Evolutionary conservation across 495 filamentous ascomycete genomes (phyloP).

Genomic region (Aspergillus diversus): DNA sequence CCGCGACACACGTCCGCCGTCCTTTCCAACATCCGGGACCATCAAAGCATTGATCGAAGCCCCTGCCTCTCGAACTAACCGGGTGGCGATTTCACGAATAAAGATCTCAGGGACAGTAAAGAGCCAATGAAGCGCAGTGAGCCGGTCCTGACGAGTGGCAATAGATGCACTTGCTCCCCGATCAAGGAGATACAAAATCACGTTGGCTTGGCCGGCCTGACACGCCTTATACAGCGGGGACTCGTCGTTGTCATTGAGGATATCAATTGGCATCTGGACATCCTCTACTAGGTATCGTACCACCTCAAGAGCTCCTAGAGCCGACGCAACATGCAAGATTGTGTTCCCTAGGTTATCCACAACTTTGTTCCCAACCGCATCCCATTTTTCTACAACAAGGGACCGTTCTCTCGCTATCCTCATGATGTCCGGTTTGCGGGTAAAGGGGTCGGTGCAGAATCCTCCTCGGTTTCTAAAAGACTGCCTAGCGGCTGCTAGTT

Average conservation of each 20-base stretch:
- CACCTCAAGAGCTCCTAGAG: constrained; percentile 21
- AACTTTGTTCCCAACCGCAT: constrained; percentile 6
- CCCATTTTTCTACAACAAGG: constrained; percentile 17
- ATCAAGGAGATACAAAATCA: constrained; percentile 26
- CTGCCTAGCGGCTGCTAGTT: constrained; percentile 19
- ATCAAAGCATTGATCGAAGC: constrained; percentile 24
- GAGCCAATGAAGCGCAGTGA: constrained; percentile 28
- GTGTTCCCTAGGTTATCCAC: constrained; percentile 31
- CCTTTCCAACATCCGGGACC: constrained; percentile 22
- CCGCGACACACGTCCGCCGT: constrained; percentile 22
- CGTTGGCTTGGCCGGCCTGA: constrained; percentile 29
- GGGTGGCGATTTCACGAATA: constrained; percentile 11
- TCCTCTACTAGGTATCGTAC: constrained; percentile 22
- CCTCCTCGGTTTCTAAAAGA: constrained; percentile 27
- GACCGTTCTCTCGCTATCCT: constrained; percentile 1
- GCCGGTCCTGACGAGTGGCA: constrained; percentile 8
- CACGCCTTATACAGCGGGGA: constrained; percentile 38
- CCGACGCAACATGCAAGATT: constrained; percentile 32
- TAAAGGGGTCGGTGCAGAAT: constrained; percentile 26
- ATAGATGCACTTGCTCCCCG: constrained; percentile 25
- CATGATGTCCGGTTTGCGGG: constrained; percentile 20
- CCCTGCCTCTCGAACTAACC: constrained; percentile 18
- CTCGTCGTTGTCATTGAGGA: constrained; percentile 28
- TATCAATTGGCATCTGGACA: constrained; percentile 16
- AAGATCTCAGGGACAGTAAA: background rate